Evolutionary conservation across 2,329 filamentous ascomycete species (phyloP), one percentile per base, ranked within the genome.

Genomic region (Macrophomina pseudophaseolina): DNA sequence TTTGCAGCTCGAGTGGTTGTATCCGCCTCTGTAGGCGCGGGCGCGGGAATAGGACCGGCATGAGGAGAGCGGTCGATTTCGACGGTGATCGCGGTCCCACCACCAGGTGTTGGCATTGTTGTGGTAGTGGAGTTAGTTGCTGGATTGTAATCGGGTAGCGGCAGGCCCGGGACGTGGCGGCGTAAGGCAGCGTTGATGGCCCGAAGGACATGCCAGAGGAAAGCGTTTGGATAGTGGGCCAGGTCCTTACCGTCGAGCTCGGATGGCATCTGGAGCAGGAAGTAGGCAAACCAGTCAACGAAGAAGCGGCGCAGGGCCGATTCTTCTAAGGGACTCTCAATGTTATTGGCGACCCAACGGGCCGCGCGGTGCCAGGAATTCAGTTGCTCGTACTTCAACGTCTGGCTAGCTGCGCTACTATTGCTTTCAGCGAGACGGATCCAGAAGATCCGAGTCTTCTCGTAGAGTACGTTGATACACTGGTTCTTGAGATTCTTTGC

Each of bases 221-320:
- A 64, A 4, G 9, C 4, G 16, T 14, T 11, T 4, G 60, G 28
- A 3, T 40, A 9, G 18, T 30, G 18, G 1, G 8, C 16, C 1
- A 64, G 12, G 5, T n/a, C 8, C 5, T 16, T 42, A 5, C n/a
- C 2, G 2, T 53, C 18, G 32, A 64, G 46, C 6, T 6, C 3
- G 7, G 33, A 33, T 5, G 42, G 6, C 2, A 8, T 11, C 33
- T 52, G 46, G 3, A 64, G 33, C 18, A 52, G 14, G 38, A 42
- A 64, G 48, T 40, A 64, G 4, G 60, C 60, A 14, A 64, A 64
- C 14, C 40, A 53, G 48, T 64, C 18, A 6, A 5, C 18, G 1
- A 52, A 14, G 33, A 52, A 53, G 1, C 5, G 2, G 28, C 32
- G 14, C 6, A 64, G 48, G 1, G 6, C 8, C 1, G 48, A 18